These are phyloP conservation scores for Filosporella fistucella DNA, from an alignment of 495 filamentous ascomycete species.

Conservation along the genomic window DNA sequence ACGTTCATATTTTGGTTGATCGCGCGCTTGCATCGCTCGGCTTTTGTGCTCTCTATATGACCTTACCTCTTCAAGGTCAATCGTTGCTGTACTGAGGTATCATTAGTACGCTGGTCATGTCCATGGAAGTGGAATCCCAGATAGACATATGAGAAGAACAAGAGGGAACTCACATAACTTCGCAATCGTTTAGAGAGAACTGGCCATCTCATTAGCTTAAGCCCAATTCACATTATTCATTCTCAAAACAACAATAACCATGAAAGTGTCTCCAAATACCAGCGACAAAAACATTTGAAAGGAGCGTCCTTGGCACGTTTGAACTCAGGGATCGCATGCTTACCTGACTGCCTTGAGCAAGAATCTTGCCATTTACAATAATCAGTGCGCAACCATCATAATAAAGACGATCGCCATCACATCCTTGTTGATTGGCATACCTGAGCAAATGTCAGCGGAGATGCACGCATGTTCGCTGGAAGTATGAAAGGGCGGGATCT, in stretches of 20 bases:
- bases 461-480: too few relatives aligned
- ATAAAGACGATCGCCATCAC: slow-evolving; percentile 46
- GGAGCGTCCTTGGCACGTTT: too few relatives aligned
- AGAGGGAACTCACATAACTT: too few relatives aligned
- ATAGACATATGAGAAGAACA: too few relatives aligned
- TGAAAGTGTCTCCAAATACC: too few relatives aligned
- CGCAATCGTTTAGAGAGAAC: slow-evolving; percentile 77
- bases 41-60: slow-evolving; percentile 45
- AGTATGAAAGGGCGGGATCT: too few relatives aligned
- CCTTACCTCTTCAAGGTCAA: slow-evolving; percentile 76
- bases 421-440: slow-evolving; percentile 72
- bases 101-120: too few relatives aligned
- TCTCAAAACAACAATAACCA: too few relatives aligned
- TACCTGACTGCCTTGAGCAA: slow-evolving; percentile 5
- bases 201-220: slow-evolving; percentile 52
- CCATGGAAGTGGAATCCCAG: too few relatives aligned
- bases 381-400: slow-evolving; percentile 76
- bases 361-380: slow-evolving; percentile 58
- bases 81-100: slow-evolving; percentile 71
- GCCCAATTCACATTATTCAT: neutral
- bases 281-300: too few relatives aligned
- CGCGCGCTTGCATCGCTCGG: slow-evolving; percentile 52
- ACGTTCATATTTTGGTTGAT: slow-evolving; percentile 1
- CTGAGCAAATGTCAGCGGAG: too few relatives aligned
- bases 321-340: too few relatives aligned